Evolutionary conservation across 768 basidiomycete species (phyloP).

Genomic region (Leccinellum albellum): DNA sequence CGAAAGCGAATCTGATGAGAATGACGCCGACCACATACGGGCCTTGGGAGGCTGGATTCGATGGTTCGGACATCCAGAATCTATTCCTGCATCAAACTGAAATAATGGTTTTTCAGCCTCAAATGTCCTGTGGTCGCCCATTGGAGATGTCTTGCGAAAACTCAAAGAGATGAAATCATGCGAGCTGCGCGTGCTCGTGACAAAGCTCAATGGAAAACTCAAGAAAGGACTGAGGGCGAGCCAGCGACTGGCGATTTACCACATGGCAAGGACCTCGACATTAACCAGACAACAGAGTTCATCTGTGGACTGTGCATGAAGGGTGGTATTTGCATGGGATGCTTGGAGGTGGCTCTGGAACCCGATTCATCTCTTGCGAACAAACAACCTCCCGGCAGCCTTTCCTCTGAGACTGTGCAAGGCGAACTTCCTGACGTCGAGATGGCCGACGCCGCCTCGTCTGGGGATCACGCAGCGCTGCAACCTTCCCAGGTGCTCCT

Average conservation of each 20-base stretch:
- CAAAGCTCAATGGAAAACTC: constrained; percentile 35
- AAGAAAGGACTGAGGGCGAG: constrained; percentile 22
- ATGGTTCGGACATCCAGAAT: constrained; percentile 51
- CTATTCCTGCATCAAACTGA: constrained; percentile 8
- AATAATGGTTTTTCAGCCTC: constrained; percentile 42
- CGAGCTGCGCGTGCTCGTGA: constrained; percentile 60
- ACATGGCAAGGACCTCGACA: constrained; percentile 45
- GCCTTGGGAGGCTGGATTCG: constrained; percentile 77
- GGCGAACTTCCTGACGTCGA: constrained; percentile 27
- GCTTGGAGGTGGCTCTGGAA: constrained; percentile 53
- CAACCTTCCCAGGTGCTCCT: constrained; percentile 44
- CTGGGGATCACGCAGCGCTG: constrained; percentile 15
- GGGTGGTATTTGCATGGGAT: constrained; percentile 77
- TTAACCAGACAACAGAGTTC: constrained; percentile 70
- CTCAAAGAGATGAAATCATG: constrained; percentile 69
- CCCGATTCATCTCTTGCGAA: constrained; percentile 36
- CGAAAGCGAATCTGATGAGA: constrained; percentile 47
- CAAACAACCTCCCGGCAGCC: constrained; percentile 9
- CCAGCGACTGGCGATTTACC: constrained; percentile 30
- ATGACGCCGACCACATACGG: constrained; percentile 48
- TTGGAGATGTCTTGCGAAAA: constrained; percentile 66
- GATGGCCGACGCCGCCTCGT: constrained; percentile 31
- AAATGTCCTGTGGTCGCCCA: constrained; percentile 76
- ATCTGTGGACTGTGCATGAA: constrained; percentile 72
- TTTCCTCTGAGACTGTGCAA: constrained; percentile 7